Evolutionary conservation across 1,284 basidiomycete species (phyloP).

Genomic region (Malassezia pachydermatis): DNA sequence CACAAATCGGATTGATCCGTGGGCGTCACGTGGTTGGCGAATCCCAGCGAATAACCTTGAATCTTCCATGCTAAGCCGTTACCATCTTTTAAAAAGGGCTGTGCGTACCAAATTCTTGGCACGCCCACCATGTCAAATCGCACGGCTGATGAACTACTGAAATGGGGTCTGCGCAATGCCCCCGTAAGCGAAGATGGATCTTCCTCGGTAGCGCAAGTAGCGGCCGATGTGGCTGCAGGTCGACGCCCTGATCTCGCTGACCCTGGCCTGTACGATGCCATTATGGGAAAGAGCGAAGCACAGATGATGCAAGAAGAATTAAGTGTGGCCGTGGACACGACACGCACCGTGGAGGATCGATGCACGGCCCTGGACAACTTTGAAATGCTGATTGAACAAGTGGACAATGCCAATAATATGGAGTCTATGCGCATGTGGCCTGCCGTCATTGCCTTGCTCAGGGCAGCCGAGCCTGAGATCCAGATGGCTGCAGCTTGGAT

Average conservation of each 20-base stretch:
- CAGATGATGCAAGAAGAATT: conserved; percentile 47
- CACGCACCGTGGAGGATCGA: conserved; percentile 45
- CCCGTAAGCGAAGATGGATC: conserved; percentile 3
- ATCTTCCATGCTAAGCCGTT: no score
- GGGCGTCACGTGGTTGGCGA: background rate
- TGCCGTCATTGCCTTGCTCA: conserved; percentile 62
- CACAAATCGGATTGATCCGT: no score
- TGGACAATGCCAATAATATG: conserved; percentile 93
- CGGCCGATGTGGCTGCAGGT: conserved; percentile 30
- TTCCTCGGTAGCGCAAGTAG: conserved; percentile 28
- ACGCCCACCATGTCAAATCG: conserved; percentile 33
- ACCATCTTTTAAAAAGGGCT: no score
- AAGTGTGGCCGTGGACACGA: conserved; percentile 27
- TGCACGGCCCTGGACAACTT: conserved; percentile 78
- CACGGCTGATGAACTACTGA: conserved; percentile 40
- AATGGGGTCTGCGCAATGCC: conserved; percentile 35
- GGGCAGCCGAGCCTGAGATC: conserved; percentile 52
- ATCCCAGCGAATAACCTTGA: background rate
- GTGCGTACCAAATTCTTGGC: no score
- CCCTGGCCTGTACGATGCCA: conserved; percentile 34
- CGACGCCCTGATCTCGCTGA: conserved; percentile 39
- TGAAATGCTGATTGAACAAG: conserved; percentile 87
- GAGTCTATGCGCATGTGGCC: conserved; percentile 75
- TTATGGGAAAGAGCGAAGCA: conserved; percentile 47
- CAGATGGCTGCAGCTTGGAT: conserved; percentile 76